Evolutionary conservation across 2,329 filamentous ascomycete species (phyloP).

Genomic region (Fusarium guadeloupense): DNA sequence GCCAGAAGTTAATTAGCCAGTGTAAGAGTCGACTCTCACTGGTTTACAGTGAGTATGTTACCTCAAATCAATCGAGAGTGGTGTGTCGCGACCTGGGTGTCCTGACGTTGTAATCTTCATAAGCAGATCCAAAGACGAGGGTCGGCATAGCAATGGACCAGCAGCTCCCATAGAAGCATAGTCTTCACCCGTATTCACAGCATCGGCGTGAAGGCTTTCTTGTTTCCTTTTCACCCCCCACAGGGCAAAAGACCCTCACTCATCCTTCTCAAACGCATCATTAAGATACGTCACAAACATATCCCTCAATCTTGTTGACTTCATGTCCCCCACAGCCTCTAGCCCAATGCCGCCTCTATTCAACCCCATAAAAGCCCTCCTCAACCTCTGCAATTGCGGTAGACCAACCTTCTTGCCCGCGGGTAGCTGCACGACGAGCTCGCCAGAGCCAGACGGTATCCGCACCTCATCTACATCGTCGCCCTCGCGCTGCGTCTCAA

Average conservation of each 20-base stretch:
- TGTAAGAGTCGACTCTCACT: too few relatives aligned
- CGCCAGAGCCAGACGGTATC: constrained; percentile 53
- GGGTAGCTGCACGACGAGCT: constrained; percentile 71
- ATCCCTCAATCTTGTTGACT: constrained; percentile 64
- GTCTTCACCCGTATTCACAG: neutral
- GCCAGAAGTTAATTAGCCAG: neutral
- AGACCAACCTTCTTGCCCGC: constrained; percentile 69
- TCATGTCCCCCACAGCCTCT: constrained; percentile 64
- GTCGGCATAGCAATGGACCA: neutral
- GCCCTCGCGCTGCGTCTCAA: constrained; percentile 75
- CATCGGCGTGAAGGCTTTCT: neutral
- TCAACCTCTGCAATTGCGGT: constrained; percentile 79
- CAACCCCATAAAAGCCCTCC: constrained; percentile 79
- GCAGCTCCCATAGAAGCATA: neutral
- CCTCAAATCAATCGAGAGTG: too few relatives aligned
- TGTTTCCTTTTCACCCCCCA: neutral
- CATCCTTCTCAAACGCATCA: constrained; percentile 69
- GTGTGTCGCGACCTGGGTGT: neutral
- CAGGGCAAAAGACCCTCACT: constrained; percentile 44
- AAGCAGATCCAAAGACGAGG: neutral
- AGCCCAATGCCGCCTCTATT: constrained; percentile 75
- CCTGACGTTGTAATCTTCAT: neutral
- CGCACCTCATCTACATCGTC: constrained; percentile 65
- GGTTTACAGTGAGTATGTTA: neutral
- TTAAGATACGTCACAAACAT: constrained; percentile 75